phyloP scores from a whole-genome alignment of 2,329 filamentous ascomycete species.

The Pseudopyrenochaeta lycopersici region DNA sequence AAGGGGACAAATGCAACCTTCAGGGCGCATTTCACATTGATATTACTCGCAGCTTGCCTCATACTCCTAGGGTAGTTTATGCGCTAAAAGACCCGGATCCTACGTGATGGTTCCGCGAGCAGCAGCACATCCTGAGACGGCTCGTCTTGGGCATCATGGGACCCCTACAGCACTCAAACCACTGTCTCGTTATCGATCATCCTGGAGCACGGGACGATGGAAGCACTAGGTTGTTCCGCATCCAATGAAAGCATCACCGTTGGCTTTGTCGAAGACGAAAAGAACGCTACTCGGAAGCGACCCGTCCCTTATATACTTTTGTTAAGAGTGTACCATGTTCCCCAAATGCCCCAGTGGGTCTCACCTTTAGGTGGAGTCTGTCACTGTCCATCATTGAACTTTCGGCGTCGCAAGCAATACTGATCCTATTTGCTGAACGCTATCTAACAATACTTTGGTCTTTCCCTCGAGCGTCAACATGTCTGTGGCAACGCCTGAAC shows the following conservation, averaged over 20 bases:
- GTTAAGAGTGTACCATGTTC: not conserved
- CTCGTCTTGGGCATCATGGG: not conserved
- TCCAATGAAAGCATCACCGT: constrained; percentile 1
- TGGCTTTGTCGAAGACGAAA: not conserved
- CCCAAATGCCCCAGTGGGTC: not conserved
- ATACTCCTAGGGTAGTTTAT: not conserved
- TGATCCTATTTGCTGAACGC: not conserved
- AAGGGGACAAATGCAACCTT: not conserved
- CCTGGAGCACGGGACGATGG: not conserved
- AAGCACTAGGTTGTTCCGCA: constrained; percentile 1
- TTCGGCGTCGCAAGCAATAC: not conserved
- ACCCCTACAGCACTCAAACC: not conserved
- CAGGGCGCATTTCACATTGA: not conserved
- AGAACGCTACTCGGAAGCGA: constrained; percentile 7
- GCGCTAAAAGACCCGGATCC: not conserved
- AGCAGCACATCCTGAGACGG: not conserved
- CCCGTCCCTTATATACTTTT: not conserved
- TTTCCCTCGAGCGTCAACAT: constrained; percentile 10
- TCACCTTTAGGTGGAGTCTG: not conserved
- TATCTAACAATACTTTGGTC: not conserved
- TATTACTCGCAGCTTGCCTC: not conserved
- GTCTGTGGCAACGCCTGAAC: constrained; percentile 34
- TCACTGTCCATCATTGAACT: not conserved
- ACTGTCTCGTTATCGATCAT: not conserved
- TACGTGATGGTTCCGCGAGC: not conserved